phyloP scores from a whole-genome alignment of 139 green algal genomes.

The Tetraselmis striata region DNA sequence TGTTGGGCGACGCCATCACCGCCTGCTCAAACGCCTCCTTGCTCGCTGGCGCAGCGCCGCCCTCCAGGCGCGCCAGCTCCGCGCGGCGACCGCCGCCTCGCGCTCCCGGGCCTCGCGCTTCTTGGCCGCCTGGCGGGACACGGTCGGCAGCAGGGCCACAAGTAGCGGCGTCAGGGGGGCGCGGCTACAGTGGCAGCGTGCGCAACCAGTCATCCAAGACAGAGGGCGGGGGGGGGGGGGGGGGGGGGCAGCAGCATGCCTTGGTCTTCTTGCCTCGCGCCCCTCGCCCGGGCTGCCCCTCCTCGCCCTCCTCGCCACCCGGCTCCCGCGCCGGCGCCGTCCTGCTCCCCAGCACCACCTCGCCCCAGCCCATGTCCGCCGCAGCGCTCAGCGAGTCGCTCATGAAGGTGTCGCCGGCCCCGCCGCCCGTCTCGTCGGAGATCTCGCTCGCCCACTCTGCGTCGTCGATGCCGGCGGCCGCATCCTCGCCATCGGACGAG shows the following conservation, averaged over 20 bases:
- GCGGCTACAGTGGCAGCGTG: no score
- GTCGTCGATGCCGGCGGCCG: neutral
- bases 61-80: constrained; percentile 48
- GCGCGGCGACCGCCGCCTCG: constrained; percentile 53
- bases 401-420: neutral
- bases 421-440: neutral
- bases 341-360: neutral
- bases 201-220: no score
- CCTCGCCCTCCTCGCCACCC: neutral
- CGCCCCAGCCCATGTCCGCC: neutral
- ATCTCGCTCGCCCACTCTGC: neutral
- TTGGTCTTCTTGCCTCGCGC: neutral
- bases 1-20: constrained; percentile 67
- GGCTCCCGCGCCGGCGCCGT: neutral
- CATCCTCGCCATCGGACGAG: neutral
- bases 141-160: neutral
- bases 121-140: constrained; percentile 41
- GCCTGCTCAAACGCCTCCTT: constrained; percentile 75
- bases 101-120: constrained; percentile 42
- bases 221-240: no score
- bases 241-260: no score
- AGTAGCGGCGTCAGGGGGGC: neutral
- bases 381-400: neutral
- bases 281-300: neutral
- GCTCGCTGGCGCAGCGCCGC: constrained; percentile 45